Base-by-base conservation (phyloP, 164 flowering plant genomes). In the Vitis vinifera region DNA sequence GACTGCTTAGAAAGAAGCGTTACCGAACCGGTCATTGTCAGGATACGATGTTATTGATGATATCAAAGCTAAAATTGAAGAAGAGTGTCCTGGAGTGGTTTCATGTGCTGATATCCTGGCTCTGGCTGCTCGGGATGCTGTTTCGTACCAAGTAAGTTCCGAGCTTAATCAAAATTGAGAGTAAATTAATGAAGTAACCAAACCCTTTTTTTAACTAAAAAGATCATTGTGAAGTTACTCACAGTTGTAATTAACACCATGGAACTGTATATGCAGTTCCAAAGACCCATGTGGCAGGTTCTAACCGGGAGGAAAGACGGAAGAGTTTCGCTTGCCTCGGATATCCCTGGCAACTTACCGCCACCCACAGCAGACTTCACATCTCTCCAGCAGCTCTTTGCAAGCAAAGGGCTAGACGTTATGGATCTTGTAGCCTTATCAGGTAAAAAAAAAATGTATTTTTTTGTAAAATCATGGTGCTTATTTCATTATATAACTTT, bases 91-190 rank as follows among this genome's bases (percentile, higher is more conserved):
- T 31, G 77, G 75, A 2, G 55, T 68, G 0, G 84, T 78, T n/a
- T 81, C 84, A 11, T 81, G 84, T 49, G 81, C 84, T 53, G 81
- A 76, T 59, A 73, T 78, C 10, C 31, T 81, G 3, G 75, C 79
- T 11, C 47, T 81, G 55, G 73, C 75, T 12, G 68, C 81, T 3
- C 68, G 78, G 27, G 84, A 81, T 48, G 75, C 84, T 13, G 75
- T 81, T 58, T 59, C 73, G 19, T 68, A 14, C 19, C 56, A 15
- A 15, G 67, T 51, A 51, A 64, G 51, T 61, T 61, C 13, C 44
- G 44, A 31, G 6, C 44, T 31, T 31, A 31, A 31, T 31, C 44
- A 31, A 31, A 31, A 3, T 31, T 31, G 44, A 31, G 44, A 6
- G 23, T 19, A 19, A 19, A 19, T 19, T 19, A 19, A 19, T 19